Evolutionary conservation across 306 rosid genomes (phyloP).

Genomic region (Carpinus viminea): DNA sequence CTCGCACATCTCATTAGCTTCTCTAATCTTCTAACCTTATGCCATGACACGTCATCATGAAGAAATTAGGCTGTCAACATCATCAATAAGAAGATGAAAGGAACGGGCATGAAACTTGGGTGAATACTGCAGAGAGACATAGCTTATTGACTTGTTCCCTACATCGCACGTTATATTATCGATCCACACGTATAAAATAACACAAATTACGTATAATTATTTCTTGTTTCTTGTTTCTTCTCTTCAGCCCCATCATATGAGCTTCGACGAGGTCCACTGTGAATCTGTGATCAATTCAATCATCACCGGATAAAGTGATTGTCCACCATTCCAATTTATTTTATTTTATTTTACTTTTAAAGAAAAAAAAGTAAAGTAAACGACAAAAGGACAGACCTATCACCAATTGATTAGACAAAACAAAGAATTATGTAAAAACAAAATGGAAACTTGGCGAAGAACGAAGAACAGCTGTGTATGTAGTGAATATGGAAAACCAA

Average conservation of each 20-base stretch:
- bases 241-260: not conserved
- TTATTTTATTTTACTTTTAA: not conserved
- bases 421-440: not conserved
- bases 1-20: not conserved
- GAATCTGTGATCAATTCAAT: conserved; percentile 36
- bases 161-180: not conserved
- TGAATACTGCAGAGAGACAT: not conserved
- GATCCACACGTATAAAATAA: not conserved
- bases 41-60: conserved; percentile 11
- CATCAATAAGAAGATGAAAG: not conserved
- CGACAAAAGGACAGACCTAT: conserved; percentile 6
- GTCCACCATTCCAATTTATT: not conserved
- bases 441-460: conserved; percentile 11
- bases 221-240: not conserved
- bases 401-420: not conserved
- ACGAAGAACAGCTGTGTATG: conserved; percentile 33
- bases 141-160: not conserved
- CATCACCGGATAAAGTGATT: conserved; percentile 23
- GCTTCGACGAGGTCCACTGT: conserved; percentile 18
- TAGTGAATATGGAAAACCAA: too few species aligned
- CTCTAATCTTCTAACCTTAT: not conserved
- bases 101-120: not conserved
- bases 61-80: not conserved
- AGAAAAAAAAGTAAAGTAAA: not conserved
- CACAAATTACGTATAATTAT: not conserved